Evolutionary conservation across 768 basidiomycete species (phyloP).

Genomic region (Rhodotorula toruloides): DNA sequence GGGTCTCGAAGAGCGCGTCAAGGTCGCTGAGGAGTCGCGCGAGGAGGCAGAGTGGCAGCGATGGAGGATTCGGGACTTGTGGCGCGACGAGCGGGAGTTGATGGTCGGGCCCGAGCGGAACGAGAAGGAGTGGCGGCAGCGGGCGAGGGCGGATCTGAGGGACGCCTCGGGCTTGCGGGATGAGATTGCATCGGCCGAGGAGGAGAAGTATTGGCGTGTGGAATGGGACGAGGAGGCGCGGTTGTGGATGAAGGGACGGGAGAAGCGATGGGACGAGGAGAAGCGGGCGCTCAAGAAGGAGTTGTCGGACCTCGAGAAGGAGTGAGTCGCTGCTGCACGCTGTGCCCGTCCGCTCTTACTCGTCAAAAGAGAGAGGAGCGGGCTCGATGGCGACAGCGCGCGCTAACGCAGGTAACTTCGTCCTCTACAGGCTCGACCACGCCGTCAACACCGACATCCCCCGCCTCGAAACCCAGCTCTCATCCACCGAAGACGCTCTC

Average conservation of each 20-base stretch:
- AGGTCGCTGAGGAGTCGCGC: not conserved
- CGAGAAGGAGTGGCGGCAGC: conserved; percentile 38
- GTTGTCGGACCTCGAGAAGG: conserved; percentile 56
- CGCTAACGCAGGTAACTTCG: no score
- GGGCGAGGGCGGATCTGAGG: conserved; percentile 27
- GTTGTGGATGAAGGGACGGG: not conserved
- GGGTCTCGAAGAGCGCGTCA: conserved; percentile 8
- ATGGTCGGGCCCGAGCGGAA: not conserved
- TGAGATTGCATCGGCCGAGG: conserved; percentile 63
- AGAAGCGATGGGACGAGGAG: conserved; percentile 1
- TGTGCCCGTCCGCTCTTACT: not conserved
- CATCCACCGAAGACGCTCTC: no score
- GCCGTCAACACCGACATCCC: conserved; percentile 49
- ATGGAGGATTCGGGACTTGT: not conserved
- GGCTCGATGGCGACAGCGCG: no score
- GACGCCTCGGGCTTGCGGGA: conserved; percentile 19
- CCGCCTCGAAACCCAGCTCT: conserved; percentile 57
- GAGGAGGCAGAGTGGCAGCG: not conserved
- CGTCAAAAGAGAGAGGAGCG: not conserved
- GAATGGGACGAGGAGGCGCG: not conserved
- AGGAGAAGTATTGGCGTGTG: not conserved
- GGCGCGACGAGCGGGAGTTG: conserved; percentile 13
- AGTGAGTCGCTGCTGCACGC: conserved; percentile 19
- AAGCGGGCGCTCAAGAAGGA: conserved; percentile 57
- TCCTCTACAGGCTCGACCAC: conserved; percentile 15